Evolutionary conservation across 2,329 filamentous ascomycete genomes (phyloP).

Genomic region (Lachnellula cervina): DNA sequence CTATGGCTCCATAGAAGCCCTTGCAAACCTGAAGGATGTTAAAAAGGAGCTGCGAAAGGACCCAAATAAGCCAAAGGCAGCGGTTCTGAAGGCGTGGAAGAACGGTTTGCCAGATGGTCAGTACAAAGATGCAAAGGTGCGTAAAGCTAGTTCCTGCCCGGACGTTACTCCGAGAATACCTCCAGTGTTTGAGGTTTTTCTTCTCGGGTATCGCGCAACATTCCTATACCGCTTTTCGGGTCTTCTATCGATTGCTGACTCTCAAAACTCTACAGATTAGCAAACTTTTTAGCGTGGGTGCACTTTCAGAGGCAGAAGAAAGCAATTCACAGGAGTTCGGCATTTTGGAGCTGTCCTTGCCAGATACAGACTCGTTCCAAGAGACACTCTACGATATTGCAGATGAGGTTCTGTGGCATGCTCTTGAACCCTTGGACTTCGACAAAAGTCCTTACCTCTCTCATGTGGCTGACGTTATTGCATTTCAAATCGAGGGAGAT

Average conservation of each 20-base stretch:
- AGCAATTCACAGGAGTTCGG: constrained; percentile 24
- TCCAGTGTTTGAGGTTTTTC: not conserved
- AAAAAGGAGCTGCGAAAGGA: constrained; percentile 29
- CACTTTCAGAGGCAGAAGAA: constrained; percentile 15
- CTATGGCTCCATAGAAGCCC: constrained; percentile 50
- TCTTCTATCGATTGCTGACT: not conserved
- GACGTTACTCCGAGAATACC: not conserved
- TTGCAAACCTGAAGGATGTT: constrained; percentile 33
- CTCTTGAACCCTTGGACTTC: constrained; percentile 15
- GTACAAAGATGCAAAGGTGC: not conserved
- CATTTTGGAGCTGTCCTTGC: constrained; percentile 28
- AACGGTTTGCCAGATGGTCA: constrained; percentile 7
- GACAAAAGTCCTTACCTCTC: constrained; percentile 27
- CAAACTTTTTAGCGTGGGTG: constrained; percentile 27
- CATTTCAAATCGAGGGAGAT: constrained; percentile 40
- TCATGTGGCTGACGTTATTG: constrained; percentile 44
- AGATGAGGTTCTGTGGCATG: constrained; percentile 30
- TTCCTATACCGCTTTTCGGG: not conserved
- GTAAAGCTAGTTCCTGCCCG: not conserved
- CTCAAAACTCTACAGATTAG: not conserved
- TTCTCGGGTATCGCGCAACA: not conserved
- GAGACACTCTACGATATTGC: constrained; percentile 32
- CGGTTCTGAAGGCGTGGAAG: constrained; percentile 26
- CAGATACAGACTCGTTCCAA: constrained; percentile 19
- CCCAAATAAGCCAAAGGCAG: constrained; percentile 34